A percentile compares a stretch with the other conserved stretches of the same genome.
Conservation (phyloP, 2,329 filamentous ascomycete species). For the Plenodomus lindquistii region DNA sequence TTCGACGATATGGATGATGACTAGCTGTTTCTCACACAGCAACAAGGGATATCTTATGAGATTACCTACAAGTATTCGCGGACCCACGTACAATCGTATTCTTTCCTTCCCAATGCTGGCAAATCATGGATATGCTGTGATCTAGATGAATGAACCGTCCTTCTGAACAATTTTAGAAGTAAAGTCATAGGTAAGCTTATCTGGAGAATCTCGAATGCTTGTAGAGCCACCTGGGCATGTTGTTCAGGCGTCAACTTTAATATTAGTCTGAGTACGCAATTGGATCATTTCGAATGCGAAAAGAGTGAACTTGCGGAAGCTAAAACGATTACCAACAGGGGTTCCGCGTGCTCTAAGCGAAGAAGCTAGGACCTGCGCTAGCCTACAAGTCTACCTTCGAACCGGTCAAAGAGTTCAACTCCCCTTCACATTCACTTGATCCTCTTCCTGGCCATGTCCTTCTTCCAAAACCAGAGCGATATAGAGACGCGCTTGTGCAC, state of each 20-base stretch:
- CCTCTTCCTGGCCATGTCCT: slow-evolving; percentile 22
- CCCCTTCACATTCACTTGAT: slow-evolving; percentile 12
- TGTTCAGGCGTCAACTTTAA: too few relatives aligned
- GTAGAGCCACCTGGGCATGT: too few relatives aligned
- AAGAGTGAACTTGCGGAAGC: not conserved
- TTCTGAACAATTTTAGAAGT: too few relatives aligned
- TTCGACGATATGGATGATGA: slow-evolving; percentile 3
- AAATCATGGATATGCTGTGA: too few relatives aligned
- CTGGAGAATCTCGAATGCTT: too few relatives aligned
- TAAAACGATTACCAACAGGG: slow-evolving; percentile 8
- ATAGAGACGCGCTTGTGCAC: slow-evolving; percentile 33
- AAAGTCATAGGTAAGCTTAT: too few relatives aligned
- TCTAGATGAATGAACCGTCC: too few relatives aligned
- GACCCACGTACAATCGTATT: too few relatives aligned
- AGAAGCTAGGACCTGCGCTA: slow-evolving; percentile 11
- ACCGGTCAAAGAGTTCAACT: slow-evolving; percentile 10
- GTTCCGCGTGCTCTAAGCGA: slow-evolving; percentile 5
- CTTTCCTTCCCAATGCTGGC: too few relatives aligned
- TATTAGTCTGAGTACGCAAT: too few relatives aligned
- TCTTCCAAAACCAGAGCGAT: slow-evolving; percentile 23
- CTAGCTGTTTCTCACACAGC: not conserved
- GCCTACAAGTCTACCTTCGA: slow-evolving; percentile 2
- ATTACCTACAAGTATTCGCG: too few relatives aligned
- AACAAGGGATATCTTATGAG: not conserved
- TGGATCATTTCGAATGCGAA: too few relatives aligned